Conservation (phyloP, 2,329 filamentous ascomycete species). For the Pestalotiopsis sp. region DNA sequence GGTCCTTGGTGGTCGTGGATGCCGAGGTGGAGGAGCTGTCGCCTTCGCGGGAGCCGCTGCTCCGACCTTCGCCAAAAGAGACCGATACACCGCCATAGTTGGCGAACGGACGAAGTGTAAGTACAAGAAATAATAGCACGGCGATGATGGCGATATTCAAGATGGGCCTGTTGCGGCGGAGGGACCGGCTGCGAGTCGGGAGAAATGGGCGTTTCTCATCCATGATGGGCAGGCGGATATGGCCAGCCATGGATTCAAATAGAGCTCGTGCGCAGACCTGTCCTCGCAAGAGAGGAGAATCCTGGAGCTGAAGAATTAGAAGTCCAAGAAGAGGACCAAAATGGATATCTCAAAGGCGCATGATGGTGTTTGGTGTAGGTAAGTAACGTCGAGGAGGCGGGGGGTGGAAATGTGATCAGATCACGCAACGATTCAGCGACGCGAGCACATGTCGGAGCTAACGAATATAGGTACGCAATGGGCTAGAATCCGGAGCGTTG, state of each 20-base stretch:
- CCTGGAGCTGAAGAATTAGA: background rate
- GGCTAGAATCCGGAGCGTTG: background rate
- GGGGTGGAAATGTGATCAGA: background rate
- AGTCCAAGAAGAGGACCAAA: background rate
- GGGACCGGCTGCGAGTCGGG: conserved; percentile 18
- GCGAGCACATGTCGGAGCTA: background rate
- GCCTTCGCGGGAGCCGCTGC: background rate
- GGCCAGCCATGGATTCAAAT: conserved; percentile 25
- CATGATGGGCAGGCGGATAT: conserved; percentile 28
- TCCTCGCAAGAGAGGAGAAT: background rate
- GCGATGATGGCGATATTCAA: conserved; percentile 21
- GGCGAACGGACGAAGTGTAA: conserved; percentile 18
- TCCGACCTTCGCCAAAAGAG: background rate
- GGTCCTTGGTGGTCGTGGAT: conserved; percentile 19
- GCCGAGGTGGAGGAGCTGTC: background rate
- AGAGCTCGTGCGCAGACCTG: background rate
- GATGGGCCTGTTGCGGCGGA: conserved; percentile 27
- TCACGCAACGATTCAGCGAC: background rate
- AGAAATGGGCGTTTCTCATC: conserved; percentile 28
- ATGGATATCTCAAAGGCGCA: background rate
- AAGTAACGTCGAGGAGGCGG: background rate
- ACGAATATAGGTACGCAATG: background rate
- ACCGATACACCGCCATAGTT: conserved; percentile 18
- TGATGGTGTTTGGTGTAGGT: background rate
- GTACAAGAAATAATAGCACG: conserved; percentile 24